phyloP scores from a whole-genome alignment of 1,139 yeast genomes.

The Suhomyces kunorum region DNA sequence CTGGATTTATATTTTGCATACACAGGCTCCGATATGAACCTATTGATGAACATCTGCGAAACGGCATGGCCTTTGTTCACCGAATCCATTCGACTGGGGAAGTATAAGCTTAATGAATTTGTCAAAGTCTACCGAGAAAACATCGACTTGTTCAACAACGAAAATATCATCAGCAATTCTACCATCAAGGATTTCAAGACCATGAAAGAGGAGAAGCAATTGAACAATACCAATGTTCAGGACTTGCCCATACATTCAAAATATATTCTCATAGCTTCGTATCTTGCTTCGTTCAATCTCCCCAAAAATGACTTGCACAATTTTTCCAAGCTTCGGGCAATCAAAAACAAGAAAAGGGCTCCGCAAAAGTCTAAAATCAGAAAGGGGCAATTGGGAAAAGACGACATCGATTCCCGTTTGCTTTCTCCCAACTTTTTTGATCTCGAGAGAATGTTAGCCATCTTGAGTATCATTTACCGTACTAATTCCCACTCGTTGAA shows the following conservation, averaged over 20 bases:
- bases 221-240: constrained; percentile 22
- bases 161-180: constrained; percentile 40
- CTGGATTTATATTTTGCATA: constrained; percentile 54
- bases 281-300: constrained; percentile 67
- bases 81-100: constrained; percentile 40
- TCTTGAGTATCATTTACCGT: constrained; percentile 57
- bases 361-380: constrained; percentile 29
- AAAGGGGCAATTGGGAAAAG: constrained; percentile 41
- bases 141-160: constrained; percentile 41
- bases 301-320: constrained; percentile 59
- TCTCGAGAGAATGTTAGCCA: constrained; percentile 67
- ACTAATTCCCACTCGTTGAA: constrained; percentile 37
- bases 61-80: constrained; percentile 56
- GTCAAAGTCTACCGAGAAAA: constrained; percentile 49
- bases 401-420: constrained; percentile 53
- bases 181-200: constrained; percentile 31
- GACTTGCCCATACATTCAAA: constrained; percentile 61
- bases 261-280: constrained; percentile 64
- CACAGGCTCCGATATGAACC: constrained; percentile 53
- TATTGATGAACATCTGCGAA: constrained; percentile 43
- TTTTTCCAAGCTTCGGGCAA: constrained; percentile 60
- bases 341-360: constrained; percentile 36
- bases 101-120: constrained; percentile 38
- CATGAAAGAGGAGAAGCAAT: constrained; percentile 23
- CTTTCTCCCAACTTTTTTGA: constrained; percentile 66